Percentiles rank a stretch among this genome's conserved stretches.
Conservation (phyloP, 257 asterid genomes). For the Perilla frutescens region DNA sequence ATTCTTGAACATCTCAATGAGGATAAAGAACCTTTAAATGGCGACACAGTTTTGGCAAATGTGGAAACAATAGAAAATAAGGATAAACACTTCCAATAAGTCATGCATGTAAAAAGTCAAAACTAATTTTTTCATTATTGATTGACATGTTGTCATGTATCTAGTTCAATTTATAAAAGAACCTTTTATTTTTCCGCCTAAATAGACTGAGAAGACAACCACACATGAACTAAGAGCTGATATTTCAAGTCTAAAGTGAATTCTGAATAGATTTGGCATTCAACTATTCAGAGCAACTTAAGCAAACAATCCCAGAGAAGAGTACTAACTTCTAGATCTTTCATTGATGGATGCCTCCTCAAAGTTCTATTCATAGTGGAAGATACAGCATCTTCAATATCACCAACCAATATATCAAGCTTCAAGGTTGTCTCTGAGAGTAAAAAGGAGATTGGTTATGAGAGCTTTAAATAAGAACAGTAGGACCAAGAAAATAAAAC, state of each 20-base stretch:
- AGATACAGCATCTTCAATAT: conserved; percentile 91
- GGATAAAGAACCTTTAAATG: background rate
- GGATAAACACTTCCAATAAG: conserved; percentile 1
- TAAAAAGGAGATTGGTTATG: conserved; percentile 29
- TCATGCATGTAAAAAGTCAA: background rate
- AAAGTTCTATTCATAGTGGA: conserved; percentile 64
- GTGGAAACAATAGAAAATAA: conserved; percentile 1
- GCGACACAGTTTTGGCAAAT: background rate
- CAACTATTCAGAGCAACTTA: conserved; percentile 18
- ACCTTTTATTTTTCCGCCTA: conserved; percentile 1
- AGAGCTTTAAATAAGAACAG: conserved; percentile 18
- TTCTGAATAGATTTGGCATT: conserved; percentile 17
- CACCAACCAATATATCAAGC: conserved; percentile 91
- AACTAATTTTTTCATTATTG: conserved; percentile 7
- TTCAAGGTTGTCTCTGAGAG: conserved; percentile 84
- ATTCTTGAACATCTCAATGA: background rate
- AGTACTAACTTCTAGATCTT: conserved; percentile 69
- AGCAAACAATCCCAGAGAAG: conserved; percentile 22
- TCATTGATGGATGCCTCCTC: conserved; percentile 61
- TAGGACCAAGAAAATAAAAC: conserved; percentile 28
- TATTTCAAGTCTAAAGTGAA: background rate
- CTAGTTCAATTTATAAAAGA: background rate
- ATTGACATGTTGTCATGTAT: conserved; percentile 7
- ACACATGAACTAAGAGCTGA: background rate
- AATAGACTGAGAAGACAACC: background rate